phyloP scores from a whole-genome alignment of 768 basidiomycete species.

The Agrocybe praecox region DNA sequence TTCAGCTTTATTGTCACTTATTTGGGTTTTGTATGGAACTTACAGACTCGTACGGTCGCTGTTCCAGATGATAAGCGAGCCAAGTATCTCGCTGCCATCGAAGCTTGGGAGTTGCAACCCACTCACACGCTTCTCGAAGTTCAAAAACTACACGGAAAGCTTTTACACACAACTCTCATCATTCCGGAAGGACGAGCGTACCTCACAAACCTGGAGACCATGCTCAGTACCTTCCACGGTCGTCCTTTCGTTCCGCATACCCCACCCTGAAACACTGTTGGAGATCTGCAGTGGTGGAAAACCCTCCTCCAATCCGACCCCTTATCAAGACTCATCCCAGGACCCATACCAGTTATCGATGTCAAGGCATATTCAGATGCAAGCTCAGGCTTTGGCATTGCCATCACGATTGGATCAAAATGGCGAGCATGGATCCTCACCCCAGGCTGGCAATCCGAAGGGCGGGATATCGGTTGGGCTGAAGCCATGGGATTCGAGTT shows the following conservation, averaged over 20 bases:
- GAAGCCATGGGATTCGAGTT: constrained; percentile 38
- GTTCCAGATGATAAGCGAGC: constrained; percentile 27
- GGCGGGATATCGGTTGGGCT: too few species aligned
- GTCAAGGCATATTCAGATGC: constrained; percentile 41
- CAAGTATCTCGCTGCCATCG: constrained; percentile 29
- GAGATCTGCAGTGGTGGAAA: constrained; percentile 4
- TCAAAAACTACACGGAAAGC: constrained; percentile 40
- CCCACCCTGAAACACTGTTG: background rate
- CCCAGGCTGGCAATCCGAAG: constrained; percentile 10
- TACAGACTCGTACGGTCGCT: too few species aligned
- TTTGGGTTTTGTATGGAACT: too few species aligned
- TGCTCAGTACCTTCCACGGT: constrained; percentile 28
- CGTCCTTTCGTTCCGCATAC: constrained; percentile 31
- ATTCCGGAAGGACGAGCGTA: too few species aligned
- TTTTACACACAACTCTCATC: too few species aligned
- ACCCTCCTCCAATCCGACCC: constrained; percentile 5
- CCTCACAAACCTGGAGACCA: constrained; percentile 32
- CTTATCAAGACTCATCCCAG: constrained; percentile 25
- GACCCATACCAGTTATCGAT: constrained; percentile 24
- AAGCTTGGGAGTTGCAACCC: constrained; percentile 16
- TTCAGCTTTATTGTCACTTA: too few species aligned
- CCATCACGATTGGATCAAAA: constrained; percentile 25
- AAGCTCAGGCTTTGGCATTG: constrained; percentile 34
- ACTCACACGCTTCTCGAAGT: constrained; percentile 35
- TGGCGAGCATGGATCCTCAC: constrained; percentile 36